phyloP scores from a whole-genome alignment of 345 rosid species.

The Psidium guajava region DNA sequence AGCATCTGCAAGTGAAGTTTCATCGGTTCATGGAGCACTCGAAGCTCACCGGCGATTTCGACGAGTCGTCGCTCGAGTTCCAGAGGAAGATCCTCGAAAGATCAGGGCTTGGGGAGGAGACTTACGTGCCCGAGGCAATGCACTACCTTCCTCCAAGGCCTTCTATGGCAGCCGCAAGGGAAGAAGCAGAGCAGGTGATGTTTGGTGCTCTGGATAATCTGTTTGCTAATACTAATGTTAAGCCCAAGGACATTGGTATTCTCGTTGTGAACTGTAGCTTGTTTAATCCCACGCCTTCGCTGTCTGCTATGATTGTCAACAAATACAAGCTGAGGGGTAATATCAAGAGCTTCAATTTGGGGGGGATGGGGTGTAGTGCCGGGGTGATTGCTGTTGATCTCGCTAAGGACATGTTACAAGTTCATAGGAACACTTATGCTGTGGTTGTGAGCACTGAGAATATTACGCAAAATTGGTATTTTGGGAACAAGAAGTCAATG shows the following conservation, averaged over 20 bases:
- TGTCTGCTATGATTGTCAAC: conserved; percentile 85
- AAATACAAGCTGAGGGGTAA: conserved; percentile 79
- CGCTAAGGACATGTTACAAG: conserved; percentile 77
- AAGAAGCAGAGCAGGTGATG: conserved; percentile 93
- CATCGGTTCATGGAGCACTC: conserved; percentile 77
- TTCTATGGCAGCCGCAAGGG: conserved; percentile 77
- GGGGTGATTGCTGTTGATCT: conserved; percentile 77
- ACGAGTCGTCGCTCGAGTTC: conserved; percentile 73
- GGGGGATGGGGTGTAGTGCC: conserved; percentile 96
- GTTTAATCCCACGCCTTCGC: conserved; percentile 91
- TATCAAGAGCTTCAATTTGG: conserved; percentile 58
- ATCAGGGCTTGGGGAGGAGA: conserved; percentile 91
- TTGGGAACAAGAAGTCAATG: conserved; percentile 87
- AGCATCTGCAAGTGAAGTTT: conserved; percentile 34
- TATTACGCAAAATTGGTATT: conserved; percentile 91
- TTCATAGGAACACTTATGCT: conserved; percentile 78
- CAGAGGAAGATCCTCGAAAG: conserved; percentile 74
- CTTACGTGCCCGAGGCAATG: conserved; percentile 75
- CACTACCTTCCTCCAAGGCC: conserved; percentile 69
- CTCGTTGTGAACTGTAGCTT: conserved; percentile 85
- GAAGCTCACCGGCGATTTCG: conserved; percentile 45
- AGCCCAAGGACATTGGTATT: conserved; percentile 77
- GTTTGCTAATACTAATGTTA: conserved; percentile 53
- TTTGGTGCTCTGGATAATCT: conserved; percentile 69
- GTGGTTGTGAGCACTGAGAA: conserved; percentile 90